Percentiles rank a stretch among this genome's conserved stretches.
These are phyloP conservation scores for Wickerhamomyces sp. DNA, from an alignment of 1,139 yeast species.

Conservation along the genomic window DNA sequence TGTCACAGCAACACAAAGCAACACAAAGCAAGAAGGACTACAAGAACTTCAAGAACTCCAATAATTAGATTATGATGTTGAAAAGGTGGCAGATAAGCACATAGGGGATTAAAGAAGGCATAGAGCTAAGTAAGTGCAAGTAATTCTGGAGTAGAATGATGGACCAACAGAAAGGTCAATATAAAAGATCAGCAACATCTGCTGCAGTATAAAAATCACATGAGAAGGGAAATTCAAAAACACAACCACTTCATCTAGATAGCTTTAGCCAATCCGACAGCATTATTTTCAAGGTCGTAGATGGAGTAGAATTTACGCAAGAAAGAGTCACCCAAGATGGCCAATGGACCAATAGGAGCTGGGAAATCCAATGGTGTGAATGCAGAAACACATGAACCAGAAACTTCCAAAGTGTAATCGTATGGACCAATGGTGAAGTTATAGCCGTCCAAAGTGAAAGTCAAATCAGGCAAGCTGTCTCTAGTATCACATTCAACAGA, in stretches of 20 bases:
- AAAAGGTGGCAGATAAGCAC: no score
- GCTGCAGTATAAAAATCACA: no score
- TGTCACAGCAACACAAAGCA: neutral
- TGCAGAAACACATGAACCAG: slow-evolving; percentile 93
- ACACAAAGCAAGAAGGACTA: neutral
- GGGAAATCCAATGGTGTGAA: slow-evolving; percentile 98
- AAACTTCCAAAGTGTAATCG: slow-evolving; percentile 88
- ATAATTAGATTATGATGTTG: no score
- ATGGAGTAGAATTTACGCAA: slow-evolving; percentile 90
- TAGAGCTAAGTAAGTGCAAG: no score
- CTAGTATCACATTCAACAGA: slow-evolving; percentile 82
- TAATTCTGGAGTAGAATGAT: no score
- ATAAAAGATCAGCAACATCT: no score
- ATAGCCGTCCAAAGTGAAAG: slow-evolving; percentile 82
- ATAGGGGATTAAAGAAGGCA: no score
- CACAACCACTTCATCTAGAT: no score
- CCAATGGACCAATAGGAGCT: slow-evolving; percentile 91
- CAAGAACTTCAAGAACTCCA: neutral
- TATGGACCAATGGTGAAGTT: slow-evolving; percentile 84
- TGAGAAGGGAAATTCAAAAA: no score
- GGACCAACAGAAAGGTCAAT: no score
- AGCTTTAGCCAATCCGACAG: slow-evolving; percentile 88
- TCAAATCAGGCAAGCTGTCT: slow-evolving; percentile 81
- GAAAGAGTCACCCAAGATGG: slow-evolving; percentile 96
- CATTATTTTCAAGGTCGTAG: slow-evolving; percentile 82